These are phyloP conservation scores for Rhizomucor pusillus DNA, from an alignment of 371 early-diverging fungal genomes.

Conservation along the genomic window DNA sequence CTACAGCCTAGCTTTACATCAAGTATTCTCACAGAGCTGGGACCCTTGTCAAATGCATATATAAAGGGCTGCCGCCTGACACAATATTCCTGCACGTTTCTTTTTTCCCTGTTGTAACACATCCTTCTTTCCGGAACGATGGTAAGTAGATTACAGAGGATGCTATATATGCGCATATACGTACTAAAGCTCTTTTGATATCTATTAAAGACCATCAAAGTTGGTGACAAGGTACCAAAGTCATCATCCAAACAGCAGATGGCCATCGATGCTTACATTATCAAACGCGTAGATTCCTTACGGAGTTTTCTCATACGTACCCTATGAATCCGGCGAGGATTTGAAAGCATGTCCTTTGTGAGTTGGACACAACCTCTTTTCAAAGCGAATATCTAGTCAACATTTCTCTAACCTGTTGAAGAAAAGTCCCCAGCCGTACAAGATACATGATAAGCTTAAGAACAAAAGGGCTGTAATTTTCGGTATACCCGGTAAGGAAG, in stretches of 20 bases:
- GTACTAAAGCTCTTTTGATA: too few relatives aligned
- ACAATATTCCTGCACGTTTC: too few relatives aligned
- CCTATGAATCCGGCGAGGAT: constrained; percentile 26
- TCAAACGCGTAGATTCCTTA: constrained; percentile 24
- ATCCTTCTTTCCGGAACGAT: too few relatives aligned
- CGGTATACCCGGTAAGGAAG: constrained; percentile 60
- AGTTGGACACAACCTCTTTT: background rate
- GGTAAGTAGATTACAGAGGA: too few relatives aligned
- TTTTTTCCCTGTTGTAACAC: too few relatives aligned
- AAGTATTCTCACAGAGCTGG: too few relatives aligned
- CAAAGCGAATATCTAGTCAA: background rate
- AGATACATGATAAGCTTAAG: constrained; percentile 56
- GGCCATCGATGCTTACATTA: background rate
- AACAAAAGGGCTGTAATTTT: constrained; percentile 77
- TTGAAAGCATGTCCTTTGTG: constrained; percentile 28
- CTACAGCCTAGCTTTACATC: too few relatives aligned
- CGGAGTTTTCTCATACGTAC: constrained; percentile 28
- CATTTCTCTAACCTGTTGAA: background rate
- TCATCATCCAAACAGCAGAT: background rate
- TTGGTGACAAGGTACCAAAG: constrained; percentile 17
- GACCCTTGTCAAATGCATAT: too few relatives aligned
- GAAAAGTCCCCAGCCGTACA: constrained; percentile 25
- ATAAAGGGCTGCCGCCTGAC: too few relatives aligned
- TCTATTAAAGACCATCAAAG: constrained; percentile 8
- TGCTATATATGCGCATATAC: too few relatives aligned